Evolutionary conservation across 768 basidiomycete genomes (phyloP).

Genomic region (Hydnum rufescens): DNA sequence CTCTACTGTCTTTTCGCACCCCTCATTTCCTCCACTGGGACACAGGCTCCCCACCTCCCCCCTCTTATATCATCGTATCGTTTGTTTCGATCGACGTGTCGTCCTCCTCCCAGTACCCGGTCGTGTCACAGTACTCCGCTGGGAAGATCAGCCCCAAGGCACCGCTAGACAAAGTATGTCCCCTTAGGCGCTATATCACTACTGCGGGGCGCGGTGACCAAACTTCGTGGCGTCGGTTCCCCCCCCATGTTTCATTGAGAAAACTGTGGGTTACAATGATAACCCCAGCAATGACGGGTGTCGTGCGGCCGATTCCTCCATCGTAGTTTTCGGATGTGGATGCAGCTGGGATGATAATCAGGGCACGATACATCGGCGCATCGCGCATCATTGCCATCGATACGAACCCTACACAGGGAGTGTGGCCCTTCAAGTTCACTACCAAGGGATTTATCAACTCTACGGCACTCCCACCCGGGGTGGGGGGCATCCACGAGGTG

Average conservation of each 20-base stretch:
- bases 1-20: background rate
- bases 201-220: slow-evolving; percentile 95
- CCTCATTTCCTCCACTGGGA: no score
- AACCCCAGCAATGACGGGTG: background rate
- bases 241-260: background rate
- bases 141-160: slow-evolving; percentile 74
- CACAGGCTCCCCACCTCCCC: no score
- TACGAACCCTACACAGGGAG: slow-evolving; percentile 65
- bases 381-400: slow-evolving; percentile 85
- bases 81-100: slow-evolving; percentile 80
- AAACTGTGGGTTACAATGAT: background rate
- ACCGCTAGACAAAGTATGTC: slow-evolving; percentile 88
- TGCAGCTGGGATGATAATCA: slow-evolving; percentile 81
- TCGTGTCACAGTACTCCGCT: slow-evolving; percentile 91
- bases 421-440: slow-evolving; percentile 74
- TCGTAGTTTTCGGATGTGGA: slow-evolving; percentile 91
- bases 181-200: slow-evolving; percentile 86
- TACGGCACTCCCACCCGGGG: slow-evolving; percentile 41
- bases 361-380: slow-evolving; percentile 56
- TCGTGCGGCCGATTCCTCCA: slow-evolving; percentile 31
- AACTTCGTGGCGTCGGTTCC: slow-evolving; percentile 35
- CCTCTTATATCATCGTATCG: background rate
- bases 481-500: slow-evolving; percentile 64
- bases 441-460: slow-evolving; percentile 97
- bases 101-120: slow-evolving; percentile 99